Conservation (phyloP, 306 rosid genomes). For the Vigna radiata region DNA sequence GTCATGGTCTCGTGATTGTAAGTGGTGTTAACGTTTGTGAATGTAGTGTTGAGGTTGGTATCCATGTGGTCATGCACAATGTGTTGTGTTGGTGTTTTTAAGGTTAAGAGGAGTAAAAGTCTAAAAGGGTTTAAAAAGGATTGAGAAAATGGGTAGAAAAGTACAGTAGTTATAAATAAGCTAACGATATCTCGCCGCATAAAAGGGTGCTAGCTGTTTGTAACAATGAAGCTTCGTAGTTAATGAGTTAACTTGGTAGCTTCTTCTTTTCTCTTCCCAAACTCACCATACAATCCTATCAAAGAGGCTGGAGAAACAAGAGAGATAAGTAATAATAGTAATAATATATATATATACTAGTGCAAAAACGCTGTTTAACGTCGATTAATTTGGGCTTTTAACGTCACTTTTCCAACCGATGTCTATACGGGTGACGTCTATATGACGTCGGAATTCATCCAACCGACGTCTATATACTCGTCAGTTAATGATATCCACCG, state of each 20-base stretch:
- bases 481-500: no score
- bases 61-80: slow-evolving; percentile 46
- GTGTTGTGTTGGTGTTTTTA: background rate
- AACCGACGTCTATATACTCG: no score
- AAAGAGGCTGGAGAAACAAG: slow-evolving; percentile 44
- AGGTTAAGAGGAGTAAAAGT: background rate
- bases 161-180: background rate
- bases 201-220: background rate
- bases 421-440: no score
- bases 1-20: slow-evolving; percentile 39
- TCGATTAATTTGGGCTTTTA: no score
- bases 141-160: background rate
- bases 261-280: background rate
- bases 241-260: no score
- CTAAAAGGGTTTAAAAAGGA: background rate
- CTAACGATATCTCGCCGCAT: background rate
- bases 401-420: no score
- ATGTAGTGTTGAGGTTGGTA: slow-evolving; percentile 26
- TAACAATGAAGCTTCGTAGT: no score
- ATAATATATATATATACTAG: no score
- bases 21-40: background rate
- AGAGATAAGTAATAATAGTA: background rate
- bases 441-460: no score
- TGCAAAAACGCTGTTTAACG: no score
- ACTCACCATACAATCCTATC: background rate